Evolutionary conservation across 768 basidiomycete species (phyloP).

Genomic region (Myochromella boudieri): DNA sequence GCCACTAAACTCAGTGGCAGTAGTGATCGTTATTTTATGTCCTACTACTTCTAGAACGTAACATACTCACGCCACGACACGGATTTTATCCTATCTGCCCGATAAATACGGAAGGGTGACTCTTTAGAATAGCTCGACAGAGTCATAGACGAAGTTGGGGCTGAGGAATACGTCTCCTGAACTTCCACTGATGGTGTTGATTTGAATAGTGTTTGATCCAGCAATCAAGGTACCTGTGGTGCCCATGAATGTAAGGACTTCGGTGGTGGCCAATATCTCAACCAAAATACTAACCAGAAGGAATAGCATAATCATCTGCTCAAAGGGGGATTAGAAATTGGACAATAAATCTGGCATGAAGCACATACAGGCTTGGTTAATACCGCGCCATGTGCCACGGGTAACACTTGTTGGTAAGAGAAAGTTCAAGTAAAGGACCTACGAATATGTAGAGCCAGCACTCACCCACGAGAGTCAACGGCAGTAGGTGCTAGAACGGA

Average conservation of each 20-base stretch:
- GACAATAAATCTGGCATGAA: background rate
- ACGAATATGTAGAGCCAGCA: background rate
- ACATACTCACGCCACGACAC: background rate
- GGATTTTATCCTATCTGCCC: too few relatives aligned
- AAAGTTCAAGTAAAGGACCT: background rate
- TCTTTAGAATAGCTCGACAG: constrained; percentile 36
- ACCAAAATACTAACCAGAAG: constrained; percentile 29
- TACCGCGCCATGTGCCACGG: constrained; percentile 50
- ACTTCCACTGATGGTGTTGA: constrained; percentile 44
- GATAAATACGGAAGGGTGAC: too few relatives aligned
- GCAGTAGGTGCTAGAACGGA: constrained; percentile 31
- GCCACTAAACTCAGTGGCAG: constrained; percentile 9
- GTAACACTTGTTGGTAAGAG: constrained; percentile 33
- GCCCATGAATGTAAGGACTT: background rate
- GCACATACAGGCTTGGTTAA: constrained; percentile 42
- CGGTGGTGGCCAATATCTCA: background rate
- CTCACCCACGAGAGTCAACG: constrained; percentile 45
- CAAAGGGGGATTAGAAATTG: background rate
- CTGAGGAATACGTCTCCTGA: constrained; percentile 43
- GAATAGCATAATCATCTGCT: constrained; percentile 40
- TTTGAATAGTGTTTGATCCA: constrained; percentile 41
- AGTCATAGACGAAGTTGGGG: constrained; percentile 46
- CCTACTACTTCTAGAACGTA: too few relatives aligned
- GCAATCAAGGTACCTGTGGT: constrained; percentile 32
- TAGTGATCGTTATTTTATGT: too few relatives aligned